Conservation (phyloP, 345 rosid genomes). For the Populus tremula region DNA sequence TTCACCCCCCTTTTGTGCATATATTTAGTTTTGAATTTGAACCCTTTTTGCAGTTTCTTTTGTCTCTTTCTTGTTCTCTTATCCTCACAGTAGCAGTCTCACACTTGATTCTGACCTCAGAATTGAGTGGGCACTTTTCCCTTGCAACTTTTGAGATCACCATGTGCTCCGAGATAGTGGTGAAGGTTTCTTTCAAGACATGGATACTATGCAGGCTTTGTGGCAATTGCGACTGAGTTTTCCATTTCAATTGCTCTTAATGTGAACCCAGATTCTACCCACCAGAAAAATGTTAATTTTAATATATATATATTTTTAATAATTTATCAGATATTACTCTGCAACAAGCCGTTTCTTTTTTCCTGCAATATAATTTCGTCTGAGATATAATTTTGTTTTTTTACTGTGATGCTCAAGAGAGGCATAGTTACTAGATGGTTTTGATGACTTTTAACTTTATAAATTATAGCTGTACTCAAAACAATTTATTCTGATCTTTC, state of each 20-base stretch:
- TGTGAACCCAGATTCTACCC: not conserved
- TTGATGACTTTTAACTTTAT: not conserved
- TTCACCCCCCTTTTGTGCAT: not conserved
- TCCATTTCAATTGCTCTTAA: not conserved
- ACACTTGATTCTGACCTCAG: slow-evolving; percentile 15
- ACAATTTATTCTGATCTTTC: not conserved
- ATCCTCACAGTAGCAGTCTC: slow-evolving; percentile 5
- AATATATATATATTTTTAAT: not conserved
- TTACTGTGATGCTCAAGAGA: not conserved
- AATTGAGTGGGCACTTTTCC: not conserved
- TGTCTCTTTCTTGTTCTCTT: slow-evolving; percentile 14
- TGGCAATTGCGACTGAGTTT: not conserved
- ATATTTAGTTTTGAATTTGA: not conserved
- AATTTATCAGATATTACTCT: not conserved
- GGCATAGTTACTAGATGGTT: not conserved
- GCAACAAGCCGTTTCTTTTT: not conserved
- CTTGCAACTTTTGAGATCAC: not conserved
- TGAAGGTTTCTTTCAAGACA: not conserved
- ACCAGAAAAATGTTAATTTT: not conserved
- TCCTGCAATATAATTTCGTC: not conserved
- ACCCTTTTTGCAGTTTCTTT: slow-evolving; percentile 12
- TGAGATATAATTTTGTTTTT: not conserved
- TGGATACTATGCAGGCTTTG: not conserved
- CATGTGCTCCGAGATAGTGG: not conserved
- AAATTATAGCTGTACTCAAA: not conserved